A percentile compares a stretch with the other conserved stretches of the same genome.
Conservation (phyloP, 2,329 filamentous ascomycete genomes). For the Parafenestella ontariensis region DNA sequence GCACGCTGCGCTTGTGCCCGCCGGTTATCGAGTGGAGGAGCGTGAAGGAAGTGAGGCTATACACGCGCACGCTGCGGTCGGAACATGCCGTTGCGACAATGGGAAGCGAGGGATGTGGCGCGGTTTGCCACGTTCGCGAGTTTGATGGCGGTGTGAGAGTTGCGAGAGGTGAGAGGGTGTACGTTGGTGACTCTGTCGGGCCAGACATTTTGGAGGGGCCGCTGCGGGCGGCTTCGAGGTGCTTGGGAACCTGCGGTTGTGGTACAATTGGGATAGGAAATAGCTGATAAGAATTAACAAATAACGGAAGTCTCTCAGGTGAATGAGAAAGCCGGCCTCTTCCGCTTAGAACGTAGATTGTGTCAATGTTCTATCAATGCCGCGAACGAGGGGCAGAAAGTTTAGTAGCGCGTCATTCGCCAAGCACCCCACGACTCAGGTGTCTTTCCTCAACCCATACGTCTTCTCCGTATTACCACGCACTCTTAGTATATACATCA, state of each 20-base stretch:
- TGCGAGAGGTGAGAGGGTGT: constrained; percentile 53
- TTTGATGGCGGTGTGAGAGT: constrained; percentile 61
- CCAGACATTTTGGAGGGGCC: constrained; percentile 25
- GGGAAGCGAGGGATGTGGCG: constrained; percentile 85
- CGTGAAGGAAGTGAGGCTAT: constrained; percentile 81
- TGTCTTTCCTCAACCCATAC: not conserved
- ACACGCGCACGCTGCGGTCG: constrained; percentile 85
- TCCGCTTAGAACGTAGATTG: not conserved
- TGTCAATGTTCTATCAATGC: constrained; percentile 7
- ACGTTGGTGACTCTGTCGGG: constrained; percentile 17
- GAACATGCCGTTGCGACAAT: constrained; percentile 88
- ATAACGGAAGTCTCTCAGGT: too few species aligned
- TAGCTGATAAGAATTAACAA: not conserved
- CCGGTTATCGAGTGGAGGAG: constrained; percentile 81
- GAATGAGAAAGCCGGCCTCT: not conserved
- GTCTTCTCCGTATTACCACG: constrained; percentile 2
- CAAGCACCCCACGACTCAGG: constrained; percentile 21
- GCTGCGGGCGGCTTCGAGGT: not conserved
- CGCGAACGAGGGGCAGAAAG: constrained; percentile 20
- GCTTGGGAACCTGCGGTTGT: not conserved
- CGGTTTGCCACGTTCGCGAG: constrained; percentile 80
- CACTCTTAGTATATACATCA: not conserved
- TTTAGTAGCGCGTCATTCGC: constrained; percentile 32
- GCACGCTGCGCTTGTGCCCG: constrained; percentile 90
- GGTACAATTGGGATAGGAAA: not conserved